Base-by-base conservation (phyloP, 2,329 filamentous ascomycete genomes). In the Xylariales sp. region DNA sequence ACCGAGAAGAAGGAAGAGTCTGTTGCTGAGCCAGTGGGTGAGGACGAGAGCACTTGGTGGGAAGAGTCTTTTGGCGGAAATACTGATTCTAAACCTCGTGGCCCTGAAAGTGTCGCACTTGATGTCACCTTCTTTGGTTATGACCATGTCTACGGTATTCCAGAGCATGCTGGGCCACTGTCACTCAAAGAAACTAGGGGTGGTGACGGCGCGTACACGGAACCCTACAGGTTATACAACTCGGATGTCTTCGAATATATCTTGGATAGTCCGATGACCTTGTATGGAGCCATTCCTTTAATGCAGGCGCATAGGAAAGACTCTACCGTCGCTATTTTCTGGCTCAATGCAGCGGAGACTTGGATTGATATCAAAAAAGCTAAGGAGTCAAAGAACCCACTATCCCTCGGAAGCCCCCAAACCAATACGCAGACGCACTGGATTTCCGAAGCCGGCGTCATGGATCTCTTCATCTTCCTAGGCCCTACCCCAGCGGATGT, bases 161-260 rank as follows among this genome's bases (percentile, higher is more conserved):
- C 96, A 1, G 94, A 97, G 77, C 96, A 99, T 81, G 89, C 96
- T 43, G 93, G 94, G 1, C 90, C 94, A 6, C 80, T 99, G 53
- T 97, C 95, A 0, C 82, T 99, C 73, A 96, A 92, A 81, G 90
- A 97, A 79, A 99, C 96, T 12, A 91, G 93, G 62, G 96, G 95
- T 60, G 94, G 94, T 30, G 88, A 93, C 23, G 93, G 92, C 69
- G 93, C 93, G 74, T 93, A 96, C 80, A 85, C 87, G 9, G 93
- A 99, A 70, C 96, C 96, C 0, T 99, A 99, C 82, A 89, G 96
- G 45, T 82, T 99, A 80, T 97, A 97, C 83, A 99, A 99, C 80
- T 88, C 93, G 39, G 96, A 99, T 78, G 96, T 99, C 10, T 99
- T 99, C 75, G 96, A 99, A 82, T 99, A 99, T 79, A 91, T 97